phyloP scores from a whole-genome alignment of 2,329 filamentous ascomycete genomes.

The Colletotrichum aenigma region DNA sequence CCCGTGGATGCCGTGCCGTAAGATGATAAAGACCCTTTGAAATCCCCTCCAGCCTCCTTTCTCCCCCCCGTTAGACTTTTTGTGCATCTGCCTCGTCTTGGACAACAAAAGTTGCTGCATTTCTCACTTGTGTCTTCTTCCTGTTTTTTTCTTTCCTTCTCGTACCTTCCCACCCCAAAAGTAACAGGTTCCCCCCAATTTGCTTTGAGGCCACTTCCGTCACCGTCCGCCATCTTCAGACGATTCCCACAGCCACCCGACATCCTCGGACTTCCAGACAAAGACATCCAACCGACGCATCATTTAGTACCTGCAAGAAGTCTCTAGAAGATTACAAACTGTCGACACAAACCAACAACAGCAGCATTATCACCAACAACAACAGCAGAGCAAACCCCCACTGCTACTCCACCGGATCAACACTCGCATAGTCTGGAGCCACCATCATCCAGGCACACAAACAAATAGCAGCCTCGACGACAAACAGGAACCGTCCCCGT shows the following conservation, averaged over 20 bases:
- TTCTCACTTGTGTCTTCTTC: not conserved
- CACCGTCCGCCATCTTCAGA: not conserved
- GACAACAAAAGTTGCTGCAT: not conserved
- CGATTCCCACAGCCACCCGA: not conserved
- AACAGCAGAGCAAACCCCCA: not conserved
- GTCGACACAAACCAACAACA: not conserved
- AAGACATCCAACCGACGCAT: not conserved
- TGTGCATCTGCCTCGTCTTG: constrained; percentile 5
- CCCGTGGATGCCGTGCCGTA: constrained; percentile 9
- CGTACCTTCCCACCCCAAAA: not conserved
- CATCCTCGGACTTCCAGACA: not conserved
- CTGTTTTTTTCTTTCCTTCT: not conserved
- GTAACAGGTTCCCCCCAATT: not conserved
- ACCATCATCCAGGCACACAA: not conserved
- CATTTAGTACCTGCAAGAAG: not conserved
- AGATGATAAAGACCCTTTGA: constrained; percentile 19
- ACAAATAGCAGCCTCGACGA: not conserved
- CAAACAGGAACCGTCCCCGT: not conserved
- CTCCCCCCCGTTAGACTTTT: not conserved
- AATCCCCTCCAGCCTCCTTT: constrained; percentile 4
- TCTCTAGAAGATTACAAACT: not conserved
- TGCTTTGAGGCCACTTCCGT: not conserved
- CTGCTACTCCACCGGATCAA: not conserved
- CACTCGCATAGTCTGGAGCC: not conserved
- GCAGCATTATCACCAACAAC: not conserved